Percentiles rank a stretch among this genome's conserved stretches.
Conservation (phyloP, 225 moss, liverwort and hornwort species). For the Takakia lepidozioides region DNA sequence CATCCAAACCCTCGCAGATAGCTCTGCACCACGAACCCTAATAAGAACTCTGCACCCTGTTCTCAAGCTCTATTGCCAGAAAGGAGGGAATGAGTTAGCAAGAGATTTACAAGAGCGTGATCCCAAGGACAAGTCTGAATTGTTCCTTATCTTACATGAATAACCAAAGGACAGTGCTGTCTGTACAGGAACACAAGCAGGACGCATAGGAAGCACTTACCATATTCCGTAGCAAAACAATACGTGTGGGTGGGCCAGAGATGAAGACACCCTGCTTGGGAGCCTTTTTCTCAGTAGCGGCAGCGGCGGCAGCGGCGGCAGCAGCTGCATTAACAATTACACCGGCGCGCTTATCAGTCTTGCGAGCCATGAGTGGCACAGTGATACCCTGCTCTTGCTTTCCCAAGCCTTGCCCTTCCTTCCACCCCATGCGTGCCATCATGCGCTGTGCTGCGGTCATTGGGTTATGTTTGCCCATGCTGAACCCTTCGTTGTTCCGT, state of each 20-base stretch:
- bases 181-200: too few relatives aligned
- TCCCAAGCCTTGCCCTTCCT: slow-evolving; percentile 96
- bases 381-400: slow-evolving; percentile 99
- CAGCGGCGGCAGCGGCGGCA: slow-evolving; percentile 10
- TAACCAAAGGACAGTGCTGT: too few relatives aligned
- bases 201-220: slow-evolving; percentile 17
- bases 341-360: slow-evolving; percentile 96
- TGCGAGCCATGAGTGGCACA: slow-evolving; percentile 94
- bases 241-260: slow-evolving; percentile 84
- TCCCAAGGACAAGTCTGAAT: too few relatives aligned
- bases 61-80: too few relatives aligned
- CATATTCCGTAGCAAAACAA: slow-evolving; percentile 96
- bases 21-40: too few relatives aligned
- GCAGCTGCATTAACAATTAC: slow-evolving; percentile 96
- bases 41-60: too few relatives aligned
- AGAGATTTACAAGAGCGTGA: too few relatives aligned
- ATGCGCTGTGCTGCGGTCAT: slow-evolving; percentile 99
- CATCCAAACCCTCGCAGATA: too few relatives aligned
- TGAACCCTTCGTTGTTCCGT: slow-evolving; percentile 76
- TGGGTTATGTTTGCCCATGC: slow-evolving; percentile 69
- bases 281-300: slow-evolving; percentile 55
- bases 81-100: too few relatives aligned
- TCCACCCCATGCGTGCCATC: slow-evolving; percentile 99
- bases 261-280: slow-evolving; percentile 73
- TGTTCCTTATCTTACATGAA: too few relatives aligned